Evolutionary conservation across 495 filamentous ascomycete species (phyloP), one percentile per base, ranked within the genome.

Genomic region (Stereocaulon alpinum): DNA sequence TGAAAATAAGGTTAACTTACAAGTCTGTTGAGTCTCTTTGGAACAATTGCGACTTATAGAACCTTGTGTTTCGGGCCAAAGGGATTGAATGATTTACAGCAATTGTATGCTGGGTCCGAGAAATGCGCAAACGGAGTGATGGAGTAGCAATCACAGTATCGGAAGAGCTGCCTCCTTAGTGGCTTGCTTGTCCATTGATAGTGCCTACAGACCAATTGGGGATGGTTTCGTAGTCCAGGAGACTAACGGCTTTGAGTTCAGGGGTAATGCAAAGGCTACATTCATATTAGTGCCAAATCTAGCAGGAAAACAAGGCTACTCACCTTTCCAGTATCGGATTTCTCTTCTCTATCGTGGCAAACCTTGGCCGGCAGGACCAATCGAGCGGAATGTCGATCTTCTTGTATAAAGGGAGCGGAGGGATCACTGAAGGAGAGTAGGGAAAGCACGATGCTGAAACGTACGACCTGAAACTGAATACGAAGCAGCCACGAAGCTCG

Each of bases 391-490:
- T 37, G 9, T 37, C 34, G 12, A 37, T 12, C 12, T 37, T 37
- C 12, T 37, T 10, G 12, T 12, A 12, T 9, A 37, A 32, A 18
- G 32, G 20, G 49, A 30, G 20, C 7, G 32, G 18, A 34, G 9
- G 1, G 7, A 11, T 4, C 15, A 18, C 7, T 18, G 17, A 51
- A 51, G 49, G 49, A 37, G 49, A 11, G 49, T 37, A 11, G 34
- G 32, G 49, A 37, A 34, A 32, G 29, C 34, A 52, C 49, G 34
- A 34, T 30, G 27, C 49, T 52, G 49, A 52, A 52, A 52, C 49
- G 30, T 30, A 52, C 49, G 15, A 17, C 17, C 42, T 44, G 42
- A 44, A 44, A 44, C 42, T 12, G n/a, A 44, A 44, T 44, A n/a
- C 15, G 17, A 52, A 52, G 34, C 34, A 52, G 29, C 15, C 24